These are phyloP conservation scores for Endothia cerciana DNA, from an alignment of 2,329 filamentous ascomycete genomes.

Conservation along the genomic window DNA sequence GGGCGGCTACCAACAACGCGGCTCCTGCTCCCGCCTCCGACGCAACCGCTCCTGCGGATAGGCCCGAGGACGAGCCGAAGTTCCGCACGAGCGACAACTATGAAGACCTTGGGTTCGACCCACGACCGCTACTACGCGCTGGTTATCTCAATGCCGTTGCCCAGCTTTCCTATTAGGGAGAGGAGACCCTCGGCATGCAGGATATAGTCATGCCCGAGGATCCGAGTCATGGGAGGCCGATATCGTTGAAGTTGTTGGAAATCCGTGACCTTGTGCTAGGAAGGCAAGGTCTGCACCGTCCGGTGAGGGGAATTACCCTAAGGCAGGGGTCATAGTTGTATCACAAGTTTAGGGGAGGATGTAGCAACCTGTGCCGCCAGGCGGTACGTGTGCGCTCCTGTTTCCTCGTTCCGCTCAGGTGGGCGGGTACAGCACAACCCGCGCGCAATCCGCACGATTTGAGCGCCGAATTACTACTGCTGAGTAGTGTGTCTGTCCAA, in stretches of 20 bases:
- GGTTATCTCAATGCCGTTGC: constrained; percentile 42
- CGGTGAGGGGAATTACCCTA: no score
- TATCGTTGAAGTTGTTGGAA: not conserved
- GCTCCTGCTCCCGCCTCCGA: not conserved
- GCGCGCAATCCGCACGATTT: no score
- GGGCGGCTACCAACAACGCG: constrained; percentile 34
- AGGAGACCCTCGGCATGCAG: not conserved
- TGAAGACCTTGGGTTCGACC: constrained; percentile 48
- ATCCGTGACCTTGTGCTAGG: no score
- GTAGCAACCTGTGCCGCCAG: no score
- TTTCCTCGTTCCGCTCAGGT: no score
- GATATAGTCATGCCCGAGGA: not conserved
- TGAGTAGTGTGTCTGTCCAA: no score
- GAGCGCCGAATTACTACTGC: no score
- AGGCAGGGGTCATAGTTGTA: no score
- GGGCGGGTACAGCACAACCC: no score
- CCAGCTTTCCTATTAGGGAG: constrained; percentile 18
- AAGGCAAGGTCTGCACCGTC: no score
- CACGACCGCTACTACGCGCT: constrained; percentile 41
- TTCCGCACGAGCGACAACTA: constrained; percentile 39
- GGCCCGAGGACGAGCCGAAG: constrained; percentile 11
- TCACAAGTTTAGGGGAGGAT: no score
- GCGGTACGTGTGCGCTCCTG: no score
- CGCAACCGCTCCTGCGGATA: not conserved
- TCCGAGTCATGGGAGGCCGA: not conserved